Evolutionary conservation across 306 rosid species (phyloP), one percentile per base, ranked within the genome.

Genomic region (Rosa rugosa): DNA sequence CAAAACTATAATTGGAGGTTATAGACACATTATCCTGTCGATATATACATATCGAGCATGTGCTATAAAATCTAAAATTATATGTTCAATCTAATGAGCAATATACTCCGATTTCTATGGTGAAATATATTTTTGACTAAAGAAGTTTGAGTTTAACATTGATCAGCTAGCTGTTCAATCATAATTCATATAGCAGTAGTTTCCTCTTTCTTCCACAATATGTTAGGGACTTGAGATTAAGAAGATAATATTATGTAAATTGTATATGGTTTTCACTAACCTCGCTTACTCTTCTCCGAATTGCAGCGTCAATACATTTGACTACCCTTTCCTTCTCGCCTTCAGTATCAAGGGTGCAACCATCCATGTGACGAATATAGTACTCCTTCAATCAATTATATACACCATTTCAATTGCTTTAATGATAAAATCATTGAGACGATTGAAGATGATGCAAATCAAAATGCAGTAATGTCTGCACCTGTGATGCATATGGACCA

Each of bases 241-340:
- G 16, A 50, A 27, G 44, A 71, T 16, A 27, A 8, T 23, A 7
- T 10, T 22, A 69, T 23, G 73, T 3, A 70, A 46, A 25, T 70
- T 46, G 56, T 46, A 23, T 8, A 16, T 45, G 76, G 40, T 53
- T 41, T 38, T 34, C 65, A 68, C 82, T 86, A 79, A 89, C 98
- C 98, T 91, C 98, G 83, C 97, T 86, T 62, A 91, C 89, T 91
- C 97, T 81, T 94, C 98, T 91, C 59, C 73, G 88, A 85, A 94
- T 94, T 45, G 95, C 99, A 71, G 97, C 97, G 79, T 92, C 92
- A 73, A 94, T 89, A 85, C 99, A 94, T 89, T 92, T 87, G 82
- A 88, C 77, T 25, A 92, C 94, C 82, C 93, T 86, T 84, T 92
- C 97, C 86, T 91, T 86, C 79, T 92, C 99, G 79, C 91, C 97